Evolutionary conservation across 2,329 filamentous ascomycete genomes (phyloP).

Genomic region (Pseudodiploospora longispora): DNA sequence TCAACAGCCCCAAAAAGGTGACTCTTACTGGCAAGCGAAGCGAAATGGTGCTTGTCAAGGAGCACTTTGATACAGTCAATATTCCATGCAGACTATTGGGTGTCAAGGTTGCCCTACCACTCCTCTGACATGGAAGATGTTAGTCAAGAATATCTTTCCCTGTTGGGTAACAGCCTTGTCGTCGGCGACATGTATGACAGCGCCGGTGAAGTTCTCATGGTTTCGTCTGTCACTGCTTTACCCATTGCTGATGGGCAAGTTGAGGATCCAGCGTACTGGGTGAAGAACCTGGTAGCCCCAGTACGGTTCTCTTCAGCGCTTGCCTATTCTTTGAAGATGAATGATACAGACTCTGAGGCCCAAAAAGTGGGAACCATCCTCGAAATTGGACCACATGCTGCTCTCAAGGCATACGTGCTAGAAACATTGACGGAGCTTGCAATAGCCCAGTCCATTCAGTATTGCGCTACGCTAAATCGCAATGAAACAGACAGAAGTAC

Average conservation of each 20-base stretch:
- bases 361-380: conserved; percentile 1
- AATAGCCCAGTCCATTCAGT: not conserved
- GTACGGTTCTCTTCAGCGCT: conserved; percentile 3
- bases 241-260: conserved; percentile 4
- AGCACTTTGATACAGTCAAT: conserved; percentile 24
- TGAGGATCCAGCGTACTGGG: conserved; percentile 5
- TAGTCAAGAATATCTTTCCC: conserved; percentile 12
- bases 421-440: conserved; percentile 3
- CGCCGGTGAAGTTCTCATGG: conserved; percentile 6
- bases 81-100: conserved; percentile 31
- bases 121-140: conserved; percentile 22
- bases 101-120: conserved; percentile 37
- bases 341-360: conserved; percentile 1
- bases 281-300: conserved; percentile 5
- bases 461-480: conserved; percentile 5
- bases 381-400: conserved; percentile 9
- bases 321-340: not conserved
- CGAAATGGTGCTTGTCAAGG: conserved; percentile 21
- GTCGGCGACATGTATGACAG: not conserved
- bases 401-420: conserved; percentile 4
- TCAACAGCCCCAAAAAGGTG: conserved; percentile 10
- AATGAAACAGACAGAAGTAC: conserved; percentile 2
- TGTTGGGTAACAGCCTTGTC: conserved; percentile 9
- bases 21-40: conserved; percentile 4
- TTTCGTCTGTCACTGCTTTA: conserved; percentile 6